phyloP scores from a whole-genome alignment of 768 basidiomycete species.

The Pleurotus tuber-regium region DNA sequence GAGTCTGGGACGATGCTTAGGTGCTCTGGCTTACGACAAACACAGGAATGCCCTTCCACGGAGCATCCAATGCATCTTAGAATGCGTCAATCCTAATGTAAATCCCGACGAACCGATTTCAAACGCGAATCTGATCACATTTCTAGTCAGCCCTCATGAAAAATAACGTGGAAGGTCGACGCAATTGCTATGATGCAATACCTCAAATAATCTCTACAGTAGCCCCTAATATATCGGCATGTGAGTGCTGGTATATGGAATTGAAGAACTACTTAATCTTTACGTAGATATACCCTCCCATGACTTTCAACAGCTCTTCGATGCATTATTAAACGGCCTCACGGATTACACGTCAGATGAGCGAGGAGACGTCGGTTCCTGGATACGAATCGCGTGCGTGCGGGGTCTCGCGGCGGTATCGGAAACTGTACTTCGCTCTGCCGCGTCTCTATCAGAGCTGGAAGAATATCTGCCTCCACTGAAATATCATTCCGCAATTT shows the following conservation, averaged over 20 bases:
- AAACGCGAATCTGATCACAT: no score
- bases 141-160: slow-evolving; percentile 15
- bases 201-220: slow-evolving; percentile 47
- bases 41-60: slow-evolving; percentile 52
- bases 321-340: slow-evolving; percentile 66
- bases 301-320: slow-evolving; percentile 46
- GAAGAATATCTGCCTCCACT: slow-evolving; percentile 58
- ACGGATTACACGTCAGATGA: slow-evolving; percentile 92
- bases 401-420: slow-evolving; percentile 57
- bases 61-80: slow-evolving; percentile 57
- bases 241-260: no score
- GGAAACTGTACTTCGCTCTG: slow-evolving; percentile 46
- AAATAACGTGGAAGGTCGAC: slow-evolving; percentile 36
- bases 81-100: slow-evolving; percentile 56
- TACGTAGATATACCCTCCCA: slow-evolving; percentile 46
- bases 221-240: slow-evolving; percentile 36
- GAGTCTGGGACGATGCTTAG: slow-evolving; percentile 68
- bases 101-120: no score
- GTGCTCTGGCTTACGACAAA: slow-evolving; percentile 61
- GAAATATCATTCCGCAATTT: slow-evolving; percentile 55
- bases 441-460: slow-evolving; percentile 41
- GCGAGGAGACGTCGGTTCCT: slow-evolving; percentile 95
- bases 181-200: slow-evolving; percentile 42
- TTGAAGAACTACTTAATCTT: no score
- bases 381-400: slow-evolving; percentile 83